Percentiles rank a stretch among this genome's conserved stretches.
phyloP scores from a whole-genome alignment of 768 basidiomycete species.

The Calocybe gangraenosa region DNA sequence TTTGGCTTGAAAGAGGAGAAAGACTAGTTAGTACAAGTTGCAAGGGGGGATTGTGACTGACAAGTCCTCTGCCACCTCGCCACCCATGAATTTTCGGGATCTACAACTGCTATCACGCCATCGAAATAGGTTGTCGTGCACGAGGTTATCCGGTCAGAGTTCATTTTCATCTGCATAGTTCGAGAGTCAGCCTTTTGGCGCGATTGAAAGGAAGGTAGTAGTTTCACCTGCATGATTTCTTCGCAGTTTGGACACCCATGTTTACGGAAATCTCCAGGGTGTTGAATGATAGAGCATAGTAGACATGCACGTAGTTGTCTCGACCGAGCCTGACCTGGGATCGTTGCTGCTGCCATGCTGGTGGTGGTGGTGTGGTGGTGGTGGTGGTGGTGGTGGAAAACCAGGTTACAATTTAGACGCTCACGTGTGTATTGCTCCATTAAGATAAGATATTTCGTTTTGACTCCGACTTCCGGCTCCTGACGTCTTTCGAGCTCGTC shows the following conservation, averaged over 20 bases:
- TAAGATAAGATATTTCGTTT: too few relatives aligned
- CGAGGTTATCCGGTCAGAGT: slow-evolving; percentile 71
- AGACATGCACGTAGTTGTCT: slow-evolving; percentile 87
- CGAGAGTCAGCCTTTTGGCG: neutral
- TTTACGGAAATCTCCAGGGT: slow-evolving; percentile 77
- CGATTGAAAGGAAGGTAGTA: neutral
- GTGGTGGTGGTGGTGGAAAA: too few relatives aligned
- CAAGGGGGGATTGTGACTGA: slow-evolving; percentile 33
- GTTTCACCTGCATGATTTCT: slow-evolving; percentile 80
- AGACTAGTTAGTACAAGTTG: slow-evolving; percentile 4
- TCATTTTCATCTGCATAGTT: slow-evolving; percentile 76
- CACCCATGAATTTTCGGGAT: slow-evolving; percentile 91
- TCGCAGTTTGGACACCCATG: slow-evolving; percentile 97
- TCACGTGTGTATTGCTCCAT: too few relatives aligned
- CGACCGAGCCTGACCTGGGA: slow-evolving; percentile 59
- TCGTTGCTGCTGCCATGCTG: slow-evolving; percentile 23
- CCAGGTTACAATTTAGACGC: too few relatives aligned
- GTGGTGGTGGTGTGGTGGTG: neutral
- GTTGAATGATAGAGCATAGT: slow-evolving; percentile 88
- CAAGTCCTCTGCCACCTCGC: slow-evolving; percentile 94
- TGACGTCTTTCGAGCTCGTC: too few relatives aligned
- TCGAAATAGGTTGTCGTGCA: slow-evolving; percentile 95
- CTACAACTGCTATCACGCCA: slow-evolving; percentile 83
- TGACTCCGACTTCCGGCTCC: too few relatives aligned
- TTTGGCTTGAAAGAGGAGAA: slow-evolving; percentile 54